Percentiles rank a stretch among this genome's conserved stretches.
phyloP scores from a whole-genome alignment of 495 filamentous ascomycete genomes.

The Aspergillus saccharolyticus region DNA sequence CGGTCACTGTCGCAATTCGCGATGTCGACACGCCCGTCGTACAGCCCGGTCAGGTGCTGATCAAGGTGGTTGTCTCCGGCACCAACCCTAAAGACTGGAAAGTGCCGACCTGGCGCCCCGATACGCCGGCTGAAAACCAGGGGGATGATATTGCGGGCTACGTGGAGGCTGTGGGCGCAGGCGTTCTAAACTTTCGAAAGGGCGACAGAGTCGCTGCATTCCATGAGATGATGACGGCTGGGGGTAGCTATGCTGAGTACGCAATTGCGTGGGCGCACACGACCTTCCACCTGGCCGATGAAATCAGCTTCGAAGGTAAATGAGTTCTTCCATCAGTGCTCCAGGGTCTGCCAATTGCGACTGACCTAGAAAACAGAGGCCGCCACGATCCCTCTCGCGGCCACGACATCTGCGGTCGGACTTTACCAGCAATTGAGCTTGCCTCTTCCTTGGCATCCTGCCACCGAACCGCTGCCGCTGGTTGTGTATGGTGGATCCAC shows the following conservation, averaged over 20 bases:
- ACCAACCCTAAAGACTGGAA: conserved; percentile 85
- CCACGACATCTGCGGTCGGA: conserved; percentile 66
- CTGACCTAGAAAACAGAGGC: conserved; percentile 56
- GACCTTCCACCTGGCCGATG: conserved; percentile 63
- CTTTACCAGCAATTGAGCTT: conserved; percentile 49
- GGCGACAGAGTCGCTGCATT: conserved; percentile 71
- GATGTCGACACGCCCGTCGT: conserved; percentile 61
- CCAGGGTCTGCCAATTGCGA: no score
- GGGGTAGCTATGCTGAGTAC: conserved; percentile 68
- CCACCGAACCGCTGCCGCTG: no score
- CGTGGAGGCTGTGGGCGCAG: conserved; percentile 56
- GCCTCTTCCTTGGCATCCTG: no score
- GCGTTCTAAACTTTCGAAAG: conserved; percentile 56
- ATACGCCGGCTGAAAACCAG: conserved; percentile 38
- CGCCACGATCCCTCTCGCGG: conserved; percentile 66
- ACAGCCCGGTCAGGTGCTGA: conserved; percentile 59
- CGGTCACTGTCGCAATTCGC: conserved; percentile 53
- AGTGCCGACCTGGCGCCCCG: conserved; percentile 18
- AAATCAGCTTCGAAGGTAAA: conserved; percentile 61
- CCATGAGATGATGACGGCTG: conserved; percentile 52
- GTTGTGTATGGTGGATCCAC: conserved; percentile 54
- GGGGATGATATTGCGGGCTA: conserved; percentile 73
- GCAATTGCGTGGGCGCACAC: conserved; percentile 58
- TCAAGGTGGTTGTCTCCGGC: conserved; percentile 61
- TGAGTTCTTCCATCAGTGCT: no score